Conservation (phyloP, 768 basidiomycete genomes). For the Floccularia luteovirens region DNA sequence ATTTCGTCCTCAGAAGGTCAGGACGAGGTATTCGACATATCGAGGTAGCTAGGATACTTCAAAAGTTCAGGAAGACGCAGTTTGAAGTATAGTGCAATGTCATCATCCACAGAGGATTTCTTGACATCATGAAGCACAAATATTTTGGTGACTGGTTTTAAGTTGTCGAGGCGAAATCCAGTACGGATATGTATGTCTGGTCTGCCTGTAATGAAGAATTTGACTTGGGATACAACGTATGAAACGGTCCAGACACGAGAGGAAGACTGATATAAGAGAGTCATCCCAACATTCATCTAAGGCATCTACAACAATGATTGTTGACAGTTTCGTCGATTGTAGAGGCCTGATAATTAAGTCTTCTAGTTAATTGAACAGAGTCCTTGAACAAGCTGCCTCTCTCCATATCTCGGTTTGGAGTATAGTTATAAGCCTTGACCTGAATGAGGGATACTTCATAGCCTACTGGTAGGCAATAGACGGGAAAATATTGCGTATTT, state of each 20-base stretch:
- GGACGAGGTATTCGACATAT: slow-evolving; percentile 4
- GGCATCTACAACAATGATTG: not conserved
- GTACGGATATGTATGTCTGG: slow-evolving; percentile 2
- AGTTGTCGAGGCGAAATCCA: slow-evolving; percentile 3
- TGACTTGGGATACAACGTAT: slow-evolving; percentile 3
- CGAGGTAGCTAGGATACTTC: slow-evolving; percentile 4
- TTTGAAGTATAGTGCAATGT: slow-evolving; percentile 11
- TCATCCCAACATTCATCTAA: slow-evolving; percentile 11
- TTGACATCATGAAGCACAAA: slow-evolving; percentile 16
- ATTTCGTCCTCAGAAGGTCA: slow-evolving; percentile 12
- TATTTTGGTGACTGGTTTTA: slow-evolving; percentile 6
- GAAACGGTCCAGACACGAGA: slow-evolving; percentile 2
- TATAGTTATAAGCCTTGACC: too few relatives aligned
- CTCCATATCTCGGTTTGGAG: too few relatives aligned
- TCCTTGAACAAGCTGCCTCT: too few relatives aligned
- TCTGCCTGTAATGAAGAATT: slow-evolving; percentile 7
- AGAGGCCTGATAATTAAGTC: not conserved
- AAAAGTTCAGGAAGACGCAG: not conserved
- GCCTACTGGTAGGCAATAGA: not conserved
- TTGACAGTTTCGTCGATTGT: not conserved
- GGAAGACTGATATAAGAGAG: slow-evolving; percentile 4
- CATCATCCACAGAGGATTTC: slow-evolving; percentile 11
- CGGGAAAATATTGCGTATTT: not conserved
- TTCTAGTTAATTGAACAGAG: not conserved
- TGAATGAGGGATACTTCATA: too few relatives aligned